Base-by-base conservation (phyloP, 2,329 filamentous ascomycete genomes). In the Monosporascus cannonballus region DNA sequence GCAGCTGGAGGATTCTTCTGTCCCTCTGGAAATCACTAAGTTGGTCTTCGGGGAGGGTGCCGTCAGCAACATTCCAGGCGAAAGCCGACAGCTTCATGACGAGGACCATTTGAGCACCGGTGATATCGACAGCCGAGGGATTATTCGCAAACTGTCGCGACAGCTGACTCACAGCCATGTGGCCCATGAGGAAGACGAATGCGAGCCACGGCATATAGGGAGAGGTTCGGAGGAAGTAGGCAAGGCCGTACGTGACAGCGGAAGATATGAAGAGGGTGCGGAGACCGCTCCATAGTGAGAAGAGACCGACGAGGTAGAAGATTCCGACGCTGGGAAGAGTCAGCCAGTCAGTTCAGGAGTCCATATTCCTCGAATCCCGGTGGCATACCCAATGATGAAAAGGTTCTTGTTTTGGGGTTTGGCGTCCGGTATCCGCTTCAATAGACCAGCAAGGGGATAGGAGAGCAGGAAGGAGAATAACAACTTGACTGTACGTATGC, bases 61-160 rank as follows among this genome's bases (percentile, higher is more conserved):
- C 95, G 69, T 99, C 94, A 64, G 94, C 91, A 8, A 97, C 86
- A 67, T 97, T 97, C 94, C 94, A 99, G 74, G 90, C 96, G 67
- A 99, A 99, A 5, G 93, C 89, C 22, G 86, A 90, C 37, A 99
- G 83, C 71, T 99, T 99, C 90, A 99, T 99, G 57, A 97, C 86
- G 61, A 97, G 74, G 36, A 99, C 94, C 94, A 99, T 99, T 71
- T 99, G 94, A 1, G 93, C 91, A 41, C 88, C 92, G 0, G 93
- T 96, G 61, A 99, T 92, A 68, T 99, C 94, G 54, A 96, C 78
- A 2, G 74, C 71, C 39, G 81, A 77, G 0, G 89, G 82, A 56
- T 83, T 78, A 61, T 87, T 78, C 39, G 80, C 74, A 39, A 85
- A 81, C 70, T 96, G 90, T 39, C 95, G 88, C 53, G 83, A 76